phyloP scores from a whole-genome alignment of 768 basidiomycete species.

The Asterophora lycoperdoides region DNA sequence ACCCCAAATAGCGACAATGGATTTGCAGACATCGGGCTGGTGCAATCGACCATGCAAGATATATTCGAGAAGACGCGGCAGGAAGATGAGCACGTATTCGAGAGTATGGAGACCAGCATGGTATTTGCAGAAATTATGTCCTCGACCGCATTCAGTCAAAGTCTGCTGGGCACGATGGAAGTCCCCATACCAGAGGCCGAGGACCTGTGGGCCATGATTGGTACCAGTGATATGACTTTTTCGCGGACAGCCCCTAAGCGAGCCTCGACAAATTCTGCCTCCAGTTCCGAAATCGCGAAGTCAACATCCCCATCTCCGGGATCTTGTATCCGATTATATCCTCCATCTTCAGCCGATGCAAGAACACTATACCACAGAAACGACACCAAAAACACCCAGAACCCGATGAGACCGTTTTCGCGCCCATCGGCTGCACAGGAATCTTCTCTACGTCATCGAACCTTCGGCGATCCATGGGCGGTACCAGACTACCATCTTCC shows the following conservation, averaged over 20 bases:
- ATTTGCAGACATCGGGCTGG: not conserved
- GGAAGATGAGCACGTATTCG: not conserved
- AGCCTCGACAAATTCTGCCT: constrained; percentile 3
- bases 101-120: constrained; percentile 3
- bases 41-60: constrained; percentile 9
- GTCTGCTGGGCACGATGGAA: too few relatives aligned
- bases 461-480: not conserved
- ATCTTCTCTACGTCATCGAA: not conserved
- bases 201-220: not conserved
- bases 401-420: constrained; percentile 12
- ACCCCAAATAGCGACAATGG: constrained; percentile 11
- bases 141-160: not conserved
- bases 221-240: not conserved
- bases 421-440: constrained; percentile 6
- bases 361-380: not conserved
- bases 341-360: not conserved
- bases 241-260: constrained; percentile 1
- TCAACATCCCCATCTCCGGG: not conserved
- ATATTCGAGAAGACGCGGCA: constrained; percentile 3
- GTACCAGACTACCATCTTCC: not conserved
- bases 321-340: not conserved
- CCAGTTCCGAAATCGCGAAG: constrained; percentile 4
- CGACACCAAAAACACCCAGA: constrained; percentile 3
- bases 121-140: not conserved
- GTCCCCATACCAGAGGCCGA: not conserved